A percentile compares a stretch with the other conserved stretches of the same genome.
Evolutionary conservation across 495 filamentous ascomycete genomes (phyloP).

Genomic region (Xylona heveae): DNA sequence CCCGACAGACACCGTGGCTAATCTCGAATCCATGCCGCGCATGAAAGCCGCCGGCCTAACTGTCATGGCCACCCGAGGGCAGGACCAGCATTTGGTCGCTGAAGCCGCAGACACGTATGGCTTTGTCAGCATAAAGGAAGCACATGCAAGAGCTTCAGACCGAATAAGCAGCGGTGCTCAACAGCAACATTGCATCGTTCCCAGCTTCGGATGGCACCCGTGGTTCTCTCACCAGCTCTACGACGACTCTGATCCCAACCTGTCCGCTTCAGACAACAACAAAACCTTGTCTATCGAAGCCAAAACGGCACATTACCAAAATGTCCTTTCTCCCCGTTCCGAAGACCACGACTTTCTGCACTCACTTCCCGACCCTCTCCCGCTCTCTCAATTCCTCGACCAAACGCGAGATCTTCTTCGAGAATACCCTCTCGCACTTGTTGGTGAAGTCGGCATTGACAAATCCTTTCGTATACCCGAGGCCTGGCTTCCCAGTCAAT

Average conservation of each 20-base stretch:
- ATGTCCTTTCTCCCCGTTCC: constrained; percentile 38
- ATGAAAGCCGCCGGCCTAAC: constrained; percentile 68
- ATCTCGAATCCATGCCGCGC: constrained; percentile 35
- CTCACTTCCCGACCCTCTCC: constrained; percentile 45
- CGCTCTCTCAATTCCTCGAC: constrained; percentile 40
- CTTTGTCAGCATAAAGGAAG: constrained; percentile 8
- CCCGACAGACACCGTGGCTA: constrained; percentile 87
- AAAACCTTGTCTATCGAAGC: constrained; percentile 7
- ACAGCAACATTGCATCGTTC: constrained; percentile 29
- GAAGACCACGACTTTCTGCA: constrained; percentile 39
- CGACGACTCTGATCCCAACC: constrained; percentile 31
- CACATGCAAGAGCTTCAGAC: constrained; percentile 3
- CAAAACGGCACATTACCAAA: constrained; percentile 27
- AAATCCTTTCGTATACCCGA: constrained; percentile 64
- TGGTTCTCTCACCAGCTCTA: constrained; percentile 90
- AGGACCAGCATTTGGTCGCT: constrained; percentile 75
- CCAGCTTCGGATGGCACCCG: constrained; percentile 95
- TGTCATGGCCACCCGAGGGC: constrained; percentile 68
- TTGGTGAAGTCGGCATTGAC: constrained; percentile 84
- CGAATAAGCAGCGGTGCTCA: constrained; percentile 2
- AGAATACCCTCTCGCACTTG: constrained; percentile 41
- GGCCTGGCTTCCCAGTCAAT: constrained; percentile 30
- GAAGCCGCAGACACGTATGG: constrained; percentile 32
- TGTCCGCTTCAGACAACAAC: constrained; percentile 18
- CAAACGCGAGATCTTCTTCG: constrained; percentile 42